Percentiles rank a stretch among this genome's conserved stretches.
Conservation (phyloP, 768 basidiomycete species). For the Dacryopinax spathularia region DNA sequence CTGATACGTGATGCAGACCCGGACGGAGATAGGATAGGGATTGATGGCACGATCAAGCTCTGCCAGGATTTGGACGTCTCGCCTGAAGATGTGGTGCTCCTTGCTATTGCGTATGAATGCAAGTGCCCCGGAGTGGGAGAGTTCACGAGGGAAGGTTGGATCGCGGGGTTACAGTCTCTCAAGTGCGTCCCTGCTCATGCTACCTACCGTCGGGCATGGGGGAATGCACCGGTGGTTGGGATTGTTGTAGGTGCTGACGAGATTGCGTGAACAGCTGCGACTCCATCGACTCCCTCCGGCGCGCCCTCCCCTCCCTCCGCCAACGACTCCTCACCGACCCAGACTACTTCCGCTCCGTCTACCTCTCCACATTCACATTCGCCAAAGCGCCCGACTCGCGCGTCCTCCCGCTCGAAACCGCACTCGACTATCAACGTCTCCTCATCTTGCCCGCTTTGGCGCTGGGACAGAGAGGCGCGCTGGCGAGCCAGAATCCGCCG, state of each 20-base stretch:
- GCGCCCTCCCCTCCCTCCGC: slow-evolving; percentile 39
- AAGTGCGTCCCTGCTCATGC: slow-evolving; percentile 35
- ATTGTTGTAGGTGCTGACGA: background rate
- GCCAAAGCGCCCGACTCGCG: slow-evolving; percentile 30
- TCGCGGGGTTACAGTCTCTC: slow-evolving; percentile 63
- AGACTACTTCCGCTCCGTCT: slow-evolving; percentile 61
- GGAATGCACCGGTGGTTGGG: too few species aligned
- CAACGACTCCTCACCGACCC: slow-evolving; percentile 48
- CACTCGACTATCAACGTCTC: slow-evolving; percentile 59
- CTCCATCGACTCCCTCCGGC: slow-evolving; percentile 45
- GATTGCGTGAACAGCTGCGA: slow-evolving; percentile 38
- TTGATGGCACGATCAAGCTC: slow-evolving; percentile 67
- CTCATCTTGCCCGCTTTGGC: slow-evolving; percentile 56
- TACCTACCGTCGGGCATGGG: too few species aligned
- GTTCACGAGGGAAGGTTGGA: slow-evolving; percentile 59
- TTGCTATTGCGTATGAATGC: slow-evolving; percentile 68
- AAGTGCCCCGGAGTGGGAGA: slow-evolving; percentile 58
- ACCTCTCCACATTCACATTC: slow-evolving; percentile 69
- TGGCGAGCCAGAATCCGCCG: slow-evolving; percentile 18
- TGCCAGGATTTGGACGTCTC: slow-evolving; percentile 56
- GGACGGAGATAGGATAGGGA: slow-evolving; percentile 47
- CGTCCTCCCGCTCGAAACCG: slow-evolving; percentile 38
- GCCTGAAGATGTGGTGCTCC: slow-evolving; percentile 68
- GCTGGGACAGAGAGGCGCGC: slow-evolving; percentile 16
- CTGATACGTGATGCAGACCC: slow-evolving; percentile 31